Evolutionary conservation across 192 early-diverging fungal species (phyloP), one percentile per base, ranked within the genome.

Genomic region (Funneliformis mosseae): DNA sequence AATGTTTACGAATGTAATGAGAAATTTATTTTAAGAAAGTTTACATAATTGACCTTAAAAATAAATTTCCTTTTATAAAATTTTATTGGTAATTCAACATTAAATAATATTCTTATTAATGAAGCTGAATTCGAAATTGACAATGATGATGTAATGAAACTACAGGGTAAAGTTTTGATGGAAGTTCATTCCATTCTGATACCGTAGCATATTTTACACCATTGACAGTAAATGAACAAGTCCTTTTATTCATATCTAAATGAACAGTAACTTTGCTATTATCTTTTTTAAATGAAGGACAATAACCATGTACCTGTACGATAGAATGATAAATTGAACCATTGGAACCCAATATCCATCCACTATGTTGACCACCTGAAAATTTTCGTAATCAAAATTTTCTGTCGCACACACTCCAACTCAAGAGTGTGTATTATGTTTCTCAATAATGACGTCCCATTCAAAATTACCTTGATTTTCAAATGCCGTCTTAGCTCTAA

Each of bases 231-330:
- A 77, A 77, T 1, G 25, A 21, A 38, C 50, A 62, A 14, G 76
- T 78, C 28, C 76, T 60, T 45, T 39, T 39, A 11, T 61, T 59
- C 81, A 81, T 81, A 23, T 81, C 46, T 16, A 81, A 8, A 66
- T 81, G 59, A 45, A 81, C 38, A 12, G 71, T 81, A 46, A 81
- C 39, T 5, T 4, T 60, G 4, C 18, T 28, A 78, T 50, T 50
- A 43, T 18, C 27, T n/a, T n/a, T n/a, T 0, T 21, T 50, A 48
- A 81, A 81, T 73, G 38, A 45, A 12, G n/a, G 59, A 60, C 55
- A 23, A 76, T 76, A 60, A 14, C 41, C 8, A n/a, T 7, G 5
- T 11, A 27, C 42, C 11, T 14, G 27, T 74, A 18, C 16, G 8
- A n/a, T n/a, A 55, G 25, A 28, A 74, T 77, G 39, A 39, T 63